A percentile compares a stretch with the other conserved stretches of the same genome.
These are phyloP conservation scores for Ophiostoma australiae DNA, from an alignment of 2,329 filamentous ascomycete genomes.

Conservation along the genomic window DNA sequence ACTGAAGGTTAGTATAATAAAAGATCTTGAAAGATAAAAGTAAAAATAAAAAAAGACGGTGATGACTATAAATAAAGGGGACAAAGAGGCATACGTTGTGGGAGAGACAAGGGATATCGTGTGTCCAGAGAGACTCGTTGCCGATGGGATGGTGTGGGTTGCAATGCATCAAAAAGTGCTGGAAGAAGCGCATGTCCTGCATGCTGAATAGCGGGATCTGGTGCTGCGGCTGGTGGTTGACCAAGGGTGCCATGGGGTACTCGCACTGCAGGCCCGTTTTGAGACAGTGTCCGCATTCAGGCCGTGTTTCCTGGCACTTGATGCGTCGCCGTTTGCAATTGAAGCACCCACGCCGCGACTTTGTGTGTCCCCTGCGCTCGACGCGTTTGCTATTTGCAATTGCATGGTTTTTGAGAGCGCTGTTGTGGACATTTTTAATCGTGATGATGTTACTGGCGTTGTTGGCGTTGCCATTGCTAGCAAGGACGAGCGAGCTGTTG, in stretches of 20 bases:
- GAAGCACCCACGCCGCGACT: conserved; percentile 60
- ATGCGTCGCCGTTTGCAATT: conserved; percentile 64
- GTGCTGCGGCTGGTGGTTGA: conserved; percentile 53
- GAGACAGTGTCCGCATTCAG: conserved; percentile 58
- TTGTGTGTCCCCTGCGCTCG: conserved; percentile 59
- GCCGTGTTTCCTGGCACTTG: conserved; percentile 64
- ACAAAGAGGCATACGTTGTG: conserved; percentile 47
- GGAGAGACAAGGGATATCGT: conserved; percentile 61
- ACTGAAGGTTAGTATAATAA: conserved; percentile 35
- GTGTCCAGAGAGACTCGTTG: conserved; percentile 62
- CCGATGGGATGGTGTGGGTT: conserved; percentile 62
- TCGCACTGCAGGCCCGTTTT: conserved; percentile 60
- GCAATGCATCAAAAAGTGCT: conserved; percentile 59
- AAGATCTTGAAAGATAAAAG: background rate
- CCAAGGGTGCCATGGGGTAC: conserved; percentile 51
- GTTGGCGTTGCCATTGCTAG: conserved; percentile 12
- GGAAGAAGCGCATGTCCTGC: conserved; percentile 64
- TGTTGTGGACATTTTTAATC: conserved; percentile 18
- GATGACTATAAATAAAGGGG: background rate
- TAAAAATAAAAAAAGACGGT: too few relatives aligned
- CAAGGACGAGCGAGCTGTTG: background rate
- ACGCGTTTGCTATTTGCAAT: conserved; percentile 36
- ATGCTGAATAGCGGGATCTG: conserved; percentile 56
- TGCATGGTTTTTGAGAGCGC: conserved; percentile 11
- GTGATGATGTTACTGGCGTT: conserved; percentile 6